Evolutionary conservation across 768 basidiomycete species (phyloP).

Genomic region (Rhodosporidiobolus odoratus): DNA sequence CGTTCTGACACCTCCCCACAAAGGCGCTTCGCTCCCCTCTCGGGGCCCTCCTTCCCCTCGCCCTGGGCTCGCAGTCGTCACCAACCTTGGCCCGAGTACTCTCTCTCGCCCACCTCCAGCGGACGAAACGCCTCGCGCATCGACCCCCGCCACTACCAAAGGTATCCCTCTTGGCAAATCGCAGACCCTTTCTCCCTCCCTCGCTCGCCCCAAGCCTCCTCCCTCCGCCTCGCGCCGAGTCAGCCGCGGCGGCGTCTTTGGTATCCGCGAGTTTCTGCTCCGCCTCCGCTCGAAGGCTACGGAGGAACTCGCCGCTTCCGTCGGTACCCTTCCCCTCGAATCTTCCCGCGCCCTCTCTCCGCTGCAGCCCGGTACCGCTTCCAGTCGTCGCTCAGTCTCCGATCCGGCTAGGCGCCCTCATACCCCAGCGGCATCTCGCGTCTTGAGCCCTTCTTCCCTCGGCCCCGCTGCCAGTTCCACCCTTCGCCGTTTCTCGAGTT

Average conservation of each 20-base stretch:
- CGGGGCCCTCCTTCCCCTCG: conserved; percentile 19
- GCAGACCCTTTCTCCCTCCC: not conserved
- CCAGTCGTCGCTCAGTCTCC: conserved; percentile 19
- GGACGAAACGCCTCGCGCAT: not conserved
- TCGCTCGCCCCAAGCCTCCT: not conserved
- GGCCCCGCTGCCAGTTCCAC: not conserved
- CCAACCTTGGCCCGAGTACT: not conserved
- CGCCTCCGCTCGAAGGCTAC: conserved; percentile 26
- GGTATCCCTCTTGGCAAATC: not conserved
- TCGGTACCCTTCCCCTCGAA: conserved; percentile 1
- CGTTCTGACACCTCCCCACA: conserved; percentile 10
- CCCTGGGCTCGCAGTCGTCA: conserved; percentile 9
- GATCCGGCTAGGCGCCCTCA: conserved; percentile 5
- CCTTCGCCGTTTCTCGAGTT: not conserved
- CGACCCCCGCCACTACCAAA: not conserved
- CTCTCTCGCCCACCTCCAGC: not conserved
- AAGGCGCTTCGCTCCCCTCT: conserved; percentile 31
- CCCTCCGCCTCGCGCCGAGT: conserved; percentile 18
- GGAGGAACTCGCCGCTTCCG: conserved; percentile 25
- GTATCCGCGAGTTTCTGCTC: conserved; percentile 34
- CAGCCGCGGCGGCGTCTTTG: conserved; percentile 14
- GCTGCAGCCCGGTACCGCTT: not conserved
- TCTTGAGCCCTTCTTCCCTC: not conserved
- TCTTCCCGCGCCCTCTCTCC: not conserved
- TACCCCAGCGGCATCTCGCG: not conserved